Evolutionary conservation across 495 filamentous ascomycete species (phyloP), one percentile per base, ranked within the genome.

Genomic region (Podospora australis): DNA sequence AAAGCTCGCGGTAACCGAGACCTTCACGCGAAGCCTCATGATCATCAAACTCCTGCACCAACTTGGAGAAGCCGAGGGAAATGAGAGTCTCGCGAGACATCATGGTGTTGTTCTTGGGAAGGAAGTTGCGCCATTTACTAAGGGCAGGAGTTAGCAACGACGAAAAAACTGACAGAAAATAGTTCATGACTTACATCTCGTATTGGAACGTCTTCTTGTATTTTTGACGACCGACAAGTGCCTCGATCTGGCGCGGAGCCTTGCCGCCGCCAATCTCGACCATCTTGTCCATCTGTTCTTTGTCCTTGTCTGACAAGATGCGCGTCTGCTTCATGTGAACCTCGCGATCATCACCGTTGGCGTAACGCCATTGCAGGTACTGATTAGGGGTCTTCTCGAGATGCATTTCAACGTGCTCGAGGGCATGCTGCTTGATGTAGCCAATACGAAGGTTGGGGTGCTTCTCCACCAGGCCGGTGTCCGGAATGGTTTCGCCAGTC

Each of bases 181-280:
- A 8, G 21, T n/a, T 14, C 2, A 14, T 11, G 36, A 74, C 77
- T 75, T 78, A 83, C 73, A 96, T 80, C 71, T 99, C 94, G 65
- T 99, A 99, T 71, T 97, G 94, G 80, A 95, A 96, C 36, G 83
- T 84, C 79, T 97, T 99, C 83, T 99, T 97, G 71, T 77, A 97
- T 74, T 99, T 99, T 61, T 96, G 91, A 45, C 92, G 84, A 73
- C 92, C 92, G 49, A 99, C 91, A 10, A 99, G 72, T 20, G 85
- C 77, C 60, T 97, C 90, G 49, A 99, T 78, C 49, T 85, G 82
- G 45, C 86, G 82, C 25, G 71, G 67, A 9, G 88, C 88, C 53
- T 78, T 82, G 49, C 91, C 92, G 48, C 94, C 89, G 11, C 79
- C 80, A 25, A 96, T 64, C 50, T 96, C 85, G 55, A 99, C 75